These are phyloP conservation scores for Thecamonas trahens DNA, from an alignment of 78 protist species.

Conservation along the genomic window DNA sequence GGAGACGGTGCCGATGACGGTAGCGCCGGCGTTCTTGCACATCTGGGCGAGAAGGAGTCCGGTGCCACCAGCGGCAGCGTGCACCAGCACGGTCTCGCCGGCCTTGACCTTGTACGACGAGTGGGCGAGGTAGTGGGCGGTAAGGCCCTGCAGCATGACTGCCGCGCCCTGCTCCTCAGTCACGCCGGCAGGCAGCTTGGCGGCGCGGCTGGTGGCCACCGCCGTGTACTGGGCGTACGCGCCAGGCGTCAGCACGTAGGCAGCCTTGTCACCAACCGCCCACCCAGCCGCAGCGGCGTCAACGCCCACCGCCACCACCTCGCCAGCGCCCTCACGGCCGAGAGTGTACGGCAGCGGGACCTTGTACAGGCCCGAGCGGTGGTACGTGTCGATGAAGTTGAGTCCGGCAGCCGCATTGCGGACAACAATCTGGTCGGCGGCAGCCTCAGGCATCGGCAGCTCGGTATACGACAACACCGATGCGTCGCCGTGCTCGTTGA, in stretches of 20 bases:
- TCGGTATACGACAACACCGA: slow-evolving; percentile 9
- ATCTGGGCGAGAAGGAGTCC: slow-evolving; percentile 56
- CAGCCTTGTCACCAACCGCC: slow-evolving; percentile 46
- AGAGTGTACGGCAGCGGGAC: slow-evolving; percentile 23
- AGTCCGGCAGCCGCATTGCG: slow-evolving; percentile 36
- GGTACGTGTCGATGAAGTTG: slow-evolving; percentile 71
- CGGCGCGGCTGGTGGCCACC: slow-evolving; percentile 1
- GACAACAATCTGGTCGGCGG: slow-evolving; percentile 31
- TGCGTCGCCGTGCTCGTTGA: slow-evolving; percentile 18
- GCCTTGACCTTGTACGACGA: slow-evolving; percentile 13
- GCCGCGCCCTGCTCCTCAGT: slow-evolving; percentile 45
- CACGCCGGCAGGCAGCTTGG: slow-evolving; percentile 23
- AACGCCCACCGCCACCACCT: slow-evolving; percentile 34
- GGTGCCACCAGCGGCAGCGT: slow-evolving; percentile 80
- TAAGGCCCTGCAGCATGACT: slow-evolving; percentile 57
- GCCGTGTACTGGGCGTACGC: slow-evolving; percentile 36
- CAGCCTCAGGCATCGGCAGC: slow-evolving; percentile 8
- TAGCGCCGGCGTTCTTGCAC: slow-evolving; percentile 46
- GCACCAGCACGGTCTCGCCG: slow-evolving; percentile 43
- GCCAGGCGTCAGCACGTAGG: slow-evolving; percentile 25
- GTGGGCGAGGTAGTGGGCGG: slow-evolving; percentile 56
- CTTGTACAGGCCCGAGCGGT: slow-evolving; percentile 46
- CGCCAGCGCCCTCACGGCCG: slow-evolving; percentile 68
- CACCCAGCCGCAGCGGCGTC: background rate
- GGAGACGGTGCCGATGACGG: slow-evolving; percentile 66